Conservation (phyloP, 306 rosid genomes). For the Clitoria ternatea region DNA sequence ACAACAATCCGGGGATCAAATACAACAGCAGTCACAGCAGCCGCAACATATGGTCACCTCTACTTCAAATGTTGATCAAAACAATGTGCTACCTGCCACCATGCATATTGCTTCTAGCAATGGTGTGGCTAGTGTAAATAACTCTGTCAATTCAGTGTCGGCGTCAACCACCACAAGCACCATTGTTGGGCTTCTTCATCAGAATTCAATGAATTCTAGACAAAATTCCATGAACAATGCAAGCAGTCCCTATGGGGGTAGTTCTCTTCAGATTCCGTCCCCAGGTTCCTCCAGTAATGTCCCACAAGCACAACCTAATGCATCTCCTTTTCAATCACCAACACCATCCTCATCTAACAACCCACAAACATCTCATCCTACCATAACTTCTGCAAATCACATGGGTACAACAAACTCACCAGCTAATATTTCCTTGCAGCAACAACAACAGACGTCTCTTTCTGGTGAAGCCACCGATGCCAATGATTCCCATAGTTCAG, state of each 20-base stretch:
- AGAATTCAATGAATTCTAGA: conserved; percentile 88
- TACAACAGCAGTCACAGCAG: conserved; percentile 41
- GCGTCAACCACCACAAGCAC: conserved; percentile 82
- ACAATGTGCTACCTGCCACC: conserved; percentile 45
- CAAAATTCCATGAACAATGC: conserved; percentile 72
- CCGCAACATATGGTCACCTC: conserved; percentile 50
- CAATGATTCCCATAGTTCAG: conserved; percentile 77
- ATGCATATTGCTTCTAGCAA: conserved; percentile 68
- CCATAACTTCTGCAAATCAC: conserved; percentile 64
- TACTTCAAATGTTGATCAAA: conserved; percentile 52
- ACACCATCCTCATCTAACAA: conserved; percentile 77
- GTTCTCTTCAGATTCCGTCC: conserved; percentile 79
- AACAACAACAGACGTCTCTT: conserved; percentile 70
- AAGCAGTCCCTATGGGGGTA: conserved; percentile 83
- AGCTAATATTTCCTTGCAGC: conserved; percentile 79
- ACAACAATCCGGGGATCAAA: conserved; percentile 65
- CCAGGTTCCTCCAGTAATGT: conserved; percentile 74
- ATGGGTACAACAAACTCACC: conserved; percentile 69
- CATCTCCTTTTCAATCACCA: conserved; percentile 78
- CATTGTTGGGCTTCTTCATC: conserved; percentile 94
- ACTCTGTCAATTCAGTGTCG: conserved; percentile 57
- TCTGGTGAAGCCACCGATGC: conserved; percentile 78
- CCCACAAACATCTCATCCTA: conserved; percentile 61
- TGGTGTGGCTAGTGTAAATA: conserved; percentile 73
- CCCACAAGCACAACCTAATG: conserved; percentile 63